These are phyloP conservation scores for Ophiostoma triangulosporum DNA, from an alignment of 2,329 filamentous ascomycete genomes.

Conservation along the genomic window DNA sequence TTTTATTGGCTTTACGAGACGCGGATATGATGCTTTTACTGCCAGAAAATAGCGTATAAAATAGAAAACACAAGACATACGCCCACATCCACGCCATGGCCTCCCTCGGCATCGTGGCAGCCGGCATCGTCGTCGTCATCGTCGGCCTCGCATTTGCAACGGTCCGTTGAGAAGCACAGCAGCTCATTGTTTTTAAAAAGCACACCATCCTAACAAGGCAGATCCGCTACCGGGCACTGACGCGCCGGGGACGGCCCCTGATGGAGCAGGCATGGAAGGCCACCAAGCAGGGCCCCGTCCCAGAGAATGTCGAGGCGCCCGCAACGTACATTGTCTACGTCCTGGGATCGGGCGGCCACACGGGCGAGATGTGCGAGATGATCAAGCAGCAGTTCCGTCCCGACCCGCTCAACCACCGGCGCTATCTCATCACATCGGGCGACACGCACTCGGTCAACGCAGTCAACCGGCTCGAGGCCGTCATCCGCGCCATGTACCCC, in stretches of 20 bases:
- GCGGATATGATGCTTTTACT: no score
- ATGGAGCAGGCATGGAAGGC: constrained; percentile 9
- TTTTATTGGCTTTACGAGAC: no score
- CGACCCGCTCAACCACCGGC: constrained; percentile 48
- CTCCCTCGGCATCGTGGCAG: neutral
- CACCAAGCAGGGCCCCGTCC: constrained; percentile 7
- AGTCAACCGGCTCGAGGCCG: constrained; percentile 50
- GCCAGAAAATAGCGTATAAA: no score
- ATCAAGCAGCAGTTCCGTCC: constrained; percentile 46
- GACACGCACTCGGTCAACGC: constrained; percentile 57
- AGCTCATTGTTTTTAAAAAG: neutral
- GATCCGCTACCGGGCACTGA: constrained; percentile 8
- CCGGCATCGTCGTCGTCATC: neutral
- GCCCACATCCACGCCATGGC: no score
- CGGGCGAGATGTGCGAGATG: constrained; percentile 85
- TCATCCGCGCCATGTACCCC: constrained; percentile 23
- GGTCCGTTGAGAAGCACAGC: neutral
- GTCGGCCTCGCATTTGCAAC: neutral
- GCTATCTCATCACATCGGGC: constrained; percentile 67
- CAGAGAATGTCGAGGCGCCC: constrained; percentile 13
- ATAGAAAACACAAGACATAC: no score
- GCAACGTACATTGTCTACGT: constrained; percentile 57
- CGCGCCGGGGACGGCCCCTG: neutral
- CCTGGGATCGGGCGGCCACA: constrained; percentile 87
- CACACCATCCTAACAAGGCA: neutral